Evolutionary conservation across 2,329 filamentous ascomycete species (phyloP).

Genomic region (Pseudocercospora musae): DNA sequence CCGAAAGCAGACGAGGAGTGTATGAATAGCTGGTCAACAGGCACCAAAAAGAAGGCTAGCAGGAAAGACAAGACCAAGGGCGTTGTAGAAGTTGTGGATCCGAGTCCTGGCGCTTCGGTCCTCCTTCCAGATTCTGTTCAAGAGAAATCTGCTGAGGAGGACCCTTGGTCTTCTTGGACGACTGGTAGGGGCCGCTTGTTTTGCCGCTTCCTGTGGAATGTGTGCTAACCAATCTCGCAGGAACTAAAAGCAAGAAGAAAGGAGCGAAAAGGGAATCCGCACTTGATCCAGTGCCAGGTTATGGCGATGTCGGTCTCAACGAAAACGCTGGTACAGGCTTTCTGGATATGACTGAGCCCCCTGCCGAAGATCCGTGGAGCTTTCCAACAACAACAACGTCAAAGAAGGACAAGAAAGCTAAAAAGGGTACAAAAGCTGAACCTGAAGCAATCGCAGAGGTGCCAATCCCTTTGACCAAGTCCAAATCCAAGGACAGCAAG

Average conservation of each 20-base stretch:
- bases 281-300: constrained; percentile 15
- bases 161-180: constrained; percentile 27
- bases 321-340: constrained; percentile 18
- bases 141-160: constrained; percentile 37
- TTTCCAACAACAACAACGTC: constrained; percentile 34
- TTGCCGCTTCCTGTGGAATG: constrained; percentile 1
- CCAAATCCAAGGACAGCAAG: constrained; percentile 35
- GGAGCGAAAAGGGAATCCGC: constrained; percentile 43
- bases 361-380: constrained; percentile 30
- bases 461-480: constrained; percentile 29
- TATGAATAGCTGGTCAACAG: constrained; percentile 52
- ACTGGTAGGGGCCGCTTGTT: constrained; percentile 14
- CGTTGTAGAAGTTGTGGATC: constrained; percentile 38
- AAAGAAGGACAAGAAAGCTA: constrained; percentile 37
- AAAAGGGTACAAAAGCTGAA: constrained; percentile 28
- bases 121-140: constrained; percentile 42
- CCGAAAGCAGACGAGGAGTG: constrained; percentile 52
- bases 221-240: constrained; percentile 30
- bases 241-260: constrained; percentile 57
- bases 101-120: constrained; percentile 35
- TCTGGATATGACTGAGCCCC: constrained; percentile 21
- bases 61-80: constrained; percentile 44
- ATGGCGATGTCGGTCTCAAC: constrained; percentile 34
- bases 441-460: constrained; percentile 31
- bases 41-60: constrained; percentile 54